These are phyloP conservation scores for Citrullus amarus DNA, from an alignment of 306 rosid species.

Conservation along the genomic window DNA sequence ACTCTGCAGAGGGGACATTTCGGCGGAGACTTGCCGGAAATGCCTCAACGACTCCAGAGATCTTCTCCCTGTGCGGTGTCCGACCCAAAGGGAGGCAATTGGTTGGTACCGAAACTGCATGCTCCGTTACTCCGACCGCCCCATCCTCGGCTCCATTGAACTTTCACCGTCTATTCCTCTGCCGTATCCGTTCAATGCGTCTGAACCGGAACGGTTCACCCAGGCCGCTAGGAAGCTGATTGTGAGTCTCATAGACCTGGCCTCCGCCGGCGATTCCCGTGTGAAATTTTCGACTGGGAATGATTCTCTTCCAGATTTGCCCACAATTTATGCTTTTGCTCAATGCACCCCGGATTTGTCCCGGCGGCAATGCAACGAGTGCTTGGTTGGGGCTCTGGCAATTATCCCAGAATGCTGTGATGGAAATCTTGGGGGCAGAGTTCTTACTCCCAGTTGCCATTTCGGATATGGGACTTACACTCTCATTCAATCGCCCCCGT, in stretches of 20 bases:
- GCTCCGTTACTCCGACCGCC: conserved; percentile 4
- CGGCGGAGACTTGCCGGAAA: neutral
- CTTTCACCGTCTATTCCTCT: neutral
- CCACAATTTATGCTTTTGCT: neutral
- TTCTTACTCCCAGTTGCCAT: conserved; percentile 2
- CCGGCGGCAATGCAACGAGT: neutral
- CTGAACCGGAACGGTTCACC: neutral
- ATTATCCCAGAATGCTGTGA: rapidly evolving
- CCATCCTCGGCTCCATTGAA: neutral
- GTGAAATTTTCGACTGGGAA: neutral
- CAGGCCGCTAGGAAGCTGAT: neutral
- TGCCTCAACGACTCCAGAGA: neutral
- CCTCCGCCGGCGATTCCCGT: neutral
- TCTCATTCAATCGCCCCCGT: neutral
- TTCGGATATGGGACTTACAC: neutral
- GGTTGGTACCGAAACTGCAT: neutral
- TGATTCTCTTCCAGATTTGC: neutral
- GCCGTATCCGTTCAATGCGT: neutral
- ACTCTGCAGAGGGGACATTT: conserved; percentile 9
- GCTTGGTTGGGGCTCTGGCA: neutral
- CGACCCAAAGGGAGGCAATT: neutral
- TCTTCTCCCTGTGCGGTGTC: neutral
- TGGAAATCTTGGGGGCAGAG: neutral
- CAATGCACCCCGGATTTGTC: conserved; percentile 25
- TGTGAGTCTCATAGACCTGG: neutral